Evolutionary conservation across 495 filamentous ascomycete species (phyloP), one percentile per base, ranked within the genome.

Genomic region (Ascodesmis nigricans): DNA sequence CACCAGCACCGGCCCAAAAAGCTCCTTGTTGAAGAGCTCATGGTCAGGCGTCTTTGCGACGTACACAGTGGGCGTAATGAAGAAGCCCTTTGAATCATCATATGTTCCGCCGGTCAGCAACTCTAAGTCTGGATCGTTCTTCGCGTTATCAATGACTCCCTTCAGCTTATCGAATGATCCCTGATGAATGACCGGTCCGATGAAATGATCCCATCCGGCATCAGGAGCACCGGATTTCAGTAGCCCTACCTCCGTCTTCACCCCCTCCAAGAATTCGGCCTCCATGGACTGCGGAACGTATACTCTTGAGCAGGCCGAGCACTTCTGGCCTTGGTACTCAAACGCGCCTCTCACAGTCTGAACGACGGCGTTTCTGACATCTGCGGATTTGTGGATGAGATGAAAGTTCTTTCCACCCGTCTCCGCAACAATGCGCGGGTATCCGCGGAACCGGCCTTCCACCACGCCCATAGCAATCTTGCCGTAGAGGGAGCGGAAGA

Each of bases 371-470:
- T 80, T 84, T 21, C 65, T 54, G 29, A 81, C 46, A 42, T 87
- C 75, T 22, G 80, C 79, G 3, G 67, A 71, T 4, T 59, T 40
- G 50, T 90, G 78, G 28, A 91, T 53, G 24, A 91, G 59, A 57
- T 84, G 80, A 62, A 82, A 91, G 57, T 91, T 91, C 67, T 91
- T 91, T 40, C 80, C 80, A 38, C 78, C 76, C 2, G 80, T 87
- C 61, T 90, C 79, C 36, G 72, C 79, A 10, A 84, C 76, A 21
- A 87, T 69, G 40, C 79, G 68, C 9, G 79, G 79, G 56, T 80
- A 90, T 28, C 69, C 65, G 36, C 63, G 59, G 51, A 82, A 90
- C 13, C 58, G 61, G 29, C 66, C 71, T 41, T 73, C 67, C 3
- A 65, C 69, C 16, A 80, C 63, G 14, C 72, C 74, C 24, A 62